Base-by-base conservation (phyloP, 1,284 basidiomycete species). In the Macrocystidia cucumis region DNA sequence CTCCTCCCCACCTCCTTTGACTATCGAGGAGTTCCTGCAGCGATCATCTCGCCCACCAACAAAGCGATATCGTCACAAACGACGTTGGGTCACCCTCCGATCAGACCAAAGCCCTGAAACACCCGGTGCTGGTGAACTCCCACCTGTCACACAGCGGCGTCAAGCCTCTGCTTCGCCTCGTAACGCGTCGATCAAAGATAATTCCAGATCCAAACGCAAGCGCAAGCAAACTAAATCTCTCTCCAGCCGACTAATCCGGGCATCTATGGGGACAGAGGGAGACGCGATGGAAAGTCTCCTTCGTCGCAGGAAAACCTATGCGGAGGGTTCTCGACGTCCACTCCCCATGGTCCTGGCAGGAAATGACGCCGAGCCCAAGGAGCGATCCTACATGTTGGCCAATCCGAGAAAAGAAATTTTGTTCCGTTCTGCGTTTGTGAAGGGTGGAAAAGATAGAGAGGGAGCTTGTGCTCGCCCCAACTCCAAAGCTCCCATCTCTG, bases 1-100 rank as follows among this genome's bases (percentile, higher is more conserved):
- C 3, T 12, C 19, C 12, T n/a, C 14, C 3, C 22, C 33, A 29
- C 24, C 33, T 3, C 11, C 23, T 14, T 19, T 35, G 9, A 35
- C 33, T 16, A 18, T 35, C 9, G 35, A 36, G 6, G 35, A 26
- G 12, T 36, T 36, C n/a, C 16, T 36, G 27, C 14, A 20, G 19
- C 14, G 27, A 18, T 36, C 25, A 19, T 11, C 28, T 7, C 17
- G 27, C 8, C 12, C 9, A 8, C 26, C 14, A n/a, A 24, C 24
- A 29, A 36, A 28, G 12, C 29, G 9, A 30, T 12, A 31, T 23
- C 20, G 21, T 7, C 8, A 13, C 4, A 9, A 25, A 24, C 18
- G 22, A 34, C 24, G 23, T 8, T 5, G n/a, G 33, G 18, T 17
- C 16, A 20, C 14, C 17, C 24, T n/a, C 11, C 23, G 19, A 35